A percentile compares a stretch with the other conserved stretches of the same genome.
These are phyloP conservation scores for Pseudoscleropodium purum DNA, from an alignment of 225 moss, liverwort and hornwort species.

Conservation along the genomic window DNA sequence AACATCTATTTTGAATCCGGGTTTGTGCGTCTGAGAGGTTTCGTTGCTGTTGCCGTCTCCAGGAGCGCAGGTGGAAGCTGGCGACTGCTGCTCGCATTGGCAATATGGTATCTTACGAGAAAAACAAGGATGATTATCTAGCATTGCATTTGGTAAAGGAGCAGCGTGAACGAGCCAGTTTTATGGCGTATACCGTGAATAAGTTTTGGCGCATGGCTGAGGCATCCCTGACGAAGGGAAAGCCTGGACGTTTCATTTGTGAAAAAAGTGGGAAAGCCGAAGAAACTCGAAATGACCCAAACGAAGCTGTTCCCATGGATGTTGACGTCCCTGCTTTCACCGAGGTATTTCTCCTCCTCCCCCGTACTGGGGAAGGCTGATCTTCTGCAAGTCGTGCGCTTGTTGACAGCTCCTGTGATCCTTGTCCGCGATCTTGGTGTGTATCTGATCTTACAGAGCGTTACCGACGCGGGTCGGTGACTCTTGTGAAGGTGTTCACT, in stretches of 20 bases:
- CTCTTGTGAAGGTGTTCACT: background rate
- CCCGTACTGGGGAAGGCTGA: no score
- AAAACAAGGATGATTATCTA: slow-evolving; percentile 32
- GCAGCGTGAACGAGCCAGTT: slow-evolving; percentile 56
- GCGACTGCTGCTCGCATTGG: slow-evolving; percentile 50
- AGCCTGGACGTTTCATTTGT: background rate
- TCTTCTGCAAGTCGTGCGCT: background rate
- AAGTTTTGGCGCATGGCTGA: slow-evolving; percentile 63
- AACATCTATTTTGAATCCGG: background rate
- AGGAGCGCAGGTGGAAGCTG: slow-evolving; percentile 82
- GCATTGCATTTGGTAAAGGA: slow-evolving; percentile 26
- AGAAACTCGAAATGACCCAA: background rate
- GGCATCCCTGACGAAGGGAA: slow-evolving; percentile 24
- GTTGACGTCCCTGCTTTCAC: slow-evolving; percentile 39
- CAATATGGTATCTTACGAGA: slow-evolving; percentile 36
- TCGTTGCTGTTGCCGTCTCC: background rate
- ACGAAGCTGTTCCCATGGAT: slow-evolving; percentile 69
- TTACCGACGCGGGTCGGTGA: background rate
- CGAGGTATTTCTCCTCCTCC: slow-evolving; percentile 35
- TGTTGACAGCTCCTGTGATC: background rate
- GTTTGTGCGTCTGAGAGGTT: background rate
- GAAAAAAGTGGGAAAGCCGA: slow-evolving; percentile 13
- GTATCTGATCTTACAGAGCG: background rate
- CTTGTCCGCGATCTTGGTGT: background rate
- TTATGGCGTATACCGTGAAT: slow-evolving; percentile 52